Conservation (phyloP, 2,329 filamentous ascomycete species). For the Aspergillus fumigatiaffinis region DNA sequence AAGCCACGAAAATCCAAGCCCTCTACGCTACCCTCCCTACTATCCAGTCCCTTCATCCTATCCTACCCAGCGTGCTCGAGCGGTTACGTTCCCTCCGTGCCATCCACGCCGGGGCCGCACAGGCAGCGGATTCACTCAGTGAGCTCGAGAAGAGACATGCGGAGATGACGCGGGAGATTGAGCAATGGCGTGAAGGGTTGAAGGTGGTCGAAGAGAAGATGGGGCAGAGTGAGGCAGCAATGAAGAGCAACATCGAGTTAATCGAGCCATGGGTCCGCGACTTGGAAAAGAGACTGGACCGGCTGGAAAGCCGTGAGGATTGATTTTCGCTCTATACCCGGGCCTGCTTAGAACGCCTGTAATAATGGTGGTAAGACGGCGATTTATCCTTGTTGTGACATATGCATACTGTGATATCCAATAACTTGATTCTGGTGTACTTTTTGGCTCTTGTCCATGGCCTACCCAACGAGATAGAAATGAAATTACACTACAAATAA, state of each 20-base stretch:
- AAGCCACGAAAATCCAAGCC: slow-evolving; percentile 82
- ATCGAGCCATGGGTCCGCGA: slow-evolving; percentile 87
- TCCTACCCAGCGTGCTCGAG: slow-evolving; percentile 81
- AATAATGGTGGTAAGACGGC: too few species aligned
- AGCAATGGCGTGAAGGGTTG: slow-evolving; percentile 78
- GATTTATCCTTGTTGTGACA: neutral
- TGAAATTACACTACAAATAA: neutral
- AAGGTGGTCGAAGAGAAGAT: slow-evolving; percentile 74
- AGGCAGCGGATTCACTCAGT: slow-evolving; percentile 71
- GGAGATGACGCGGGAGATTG: slow-evolving; percentile 78
- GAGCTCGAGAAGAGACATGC: slow-evolving; percentile 74
- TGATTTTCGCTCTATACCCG: neutral
- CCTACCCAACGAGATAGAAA: neutral
- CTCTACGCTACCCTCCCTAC: slow-evolving; percentile 85
- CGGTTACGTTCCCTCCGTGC: slow-evolving; percentile 76
- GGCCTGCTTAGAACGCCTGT: too few species aligned
- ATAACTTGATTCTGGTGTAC: neutral
- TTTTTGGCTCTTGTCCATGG: neutral
- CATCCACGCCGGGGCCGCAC: slow-evolving; percentile 82
- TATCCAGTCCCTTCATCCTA: slow-evolving; percentile 78
- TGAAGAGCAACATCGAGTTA: slow-evolving; percentile 76
- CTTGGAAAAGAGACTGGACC: slow-evolving; percentile 71
- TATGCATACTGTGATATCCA: neutral
- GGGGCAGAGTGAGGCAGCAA: slow-evolving; percentile 62
- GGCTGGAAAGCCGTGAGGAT: slow-evolving; percentile 42